Percentiles rank a stretch among this genome's conserved stretches.
phyloP scores from a whole-genome alignment of 2,329 filamentous ascomycete genomes.

The Botryotinia convoluta region DNA sequence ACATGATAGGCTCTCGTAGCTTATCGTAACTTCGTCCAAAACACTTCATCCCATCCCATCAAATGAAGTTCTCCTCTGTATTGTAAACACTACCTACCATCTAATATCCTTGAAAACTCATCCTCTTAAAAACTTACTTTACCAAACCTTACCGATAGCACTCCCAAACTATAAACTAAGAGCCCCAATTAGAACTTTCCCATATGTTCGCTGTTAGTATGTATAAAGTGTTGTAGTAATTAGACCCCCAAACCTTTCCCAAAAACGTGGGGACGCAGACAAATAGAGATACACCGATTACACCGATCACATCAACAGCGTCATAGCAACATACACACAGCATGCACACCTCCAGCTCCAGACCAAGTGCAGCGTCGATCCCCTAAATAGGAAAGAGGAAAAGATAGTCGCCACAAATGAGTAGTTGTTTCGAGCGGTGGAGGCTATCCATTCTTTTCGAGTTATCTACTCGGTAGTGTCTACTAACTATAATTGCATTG shows the following conservation, averaged over 20 bases:
- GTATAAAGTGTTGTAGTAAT: background rate
- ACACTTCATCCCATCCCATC: background rate
- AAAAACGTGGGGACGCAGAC: background rate
- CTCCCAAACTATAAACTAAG: background rate
- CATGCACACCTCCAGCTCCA: background rate
- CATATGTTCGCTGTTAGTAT: background rate
- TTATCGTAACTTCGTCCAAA: background rate
- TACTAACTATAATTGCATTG: background rate
- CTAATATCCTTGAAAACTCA: background rate
- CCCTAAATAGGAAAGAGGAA: conserved; percentile 1
- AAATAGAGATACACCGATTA: background rate
- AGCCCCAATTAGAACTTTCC: no score
- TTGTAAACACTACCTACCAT: background rate
- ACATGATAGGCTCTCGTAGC: background rate
- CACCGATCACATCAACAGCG: conserved; percentile 3
- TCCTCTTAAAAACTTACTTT: background rate
- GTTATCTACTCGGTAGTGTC: conserved; percentile 3
- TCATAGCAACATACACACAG: background rate
- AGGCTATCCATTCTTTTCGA: background rate
- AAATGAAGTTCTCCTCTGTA: background rate
- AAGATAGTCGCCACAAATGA: background rate
- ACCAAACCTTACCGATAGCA: background rate
- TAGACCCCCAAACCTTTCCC: background rate
- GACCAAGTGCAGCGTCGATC: conserved; percentile 5
- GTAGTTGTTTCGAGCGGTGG: background rate